Evolutionary conservation across 495 filamentous ascomycete genomes (phyloP).

Genomic region (Tuber melanosporum): DNA sequence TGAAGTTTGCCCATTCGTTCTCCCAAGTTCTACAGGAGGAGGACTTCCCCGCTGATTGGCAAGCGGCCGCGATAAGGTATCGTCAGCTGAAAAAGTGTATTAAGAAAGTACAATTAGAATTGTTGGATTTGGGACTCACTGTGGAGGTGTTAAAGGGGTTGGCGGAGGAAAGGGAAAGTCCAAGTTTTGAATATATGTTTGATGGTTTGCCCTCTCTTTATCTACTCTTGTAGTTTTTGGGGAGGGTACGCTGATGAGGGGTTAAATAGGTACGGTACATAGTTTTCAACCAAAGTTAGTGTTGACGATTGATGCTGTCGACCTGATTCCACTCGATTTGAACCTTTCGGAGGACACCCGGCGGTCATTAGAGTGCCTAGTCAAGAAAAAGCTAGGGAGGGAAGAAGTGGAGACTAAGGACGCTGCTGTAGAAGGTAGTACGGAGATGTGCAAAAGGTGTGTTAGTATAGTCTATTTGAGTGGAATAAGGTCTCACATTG

Average conservation of each 20-base stretch:
- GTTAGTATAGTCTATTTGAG: not conserved
- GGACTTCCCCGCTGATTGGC: slow-evolving; percentile 59
- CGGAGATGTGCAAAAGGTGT: not conserved
- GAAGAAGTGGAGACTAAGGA: slow-evolving; percentile 23
- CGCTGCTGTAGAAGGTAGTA: not conserved
- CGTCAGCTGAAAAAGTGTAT: slow-evolving; percentile 69
- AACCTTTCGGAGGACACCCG: slow-evolving; percentile 52
- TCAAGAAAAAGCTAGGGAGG: slow-evolving; percentile 30
- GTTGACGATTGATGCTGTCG: slow-evolving; percentile 51
- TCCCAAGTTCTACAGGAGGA: slow-evolving; percentile 53
- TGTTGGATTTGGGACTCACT: slow-evolving; percentile 56
- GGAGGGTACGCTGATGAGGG: not conserved
- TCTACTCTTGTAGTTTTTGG: slow-evolving; percentile 16
- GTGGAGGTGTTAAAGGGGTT: slow-evolving; percentile 54
- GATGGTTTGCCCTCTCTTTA: slow-evolving; percentile 42
- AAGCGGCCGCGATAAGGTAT: slow-evolving; percentile 64
- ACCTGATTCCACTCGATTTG: slow-evolving; percentile 51
- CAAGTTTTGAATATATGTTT: slow-evolving; percentile 47
- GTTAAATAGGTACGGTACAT: slow-evolving; percentile 39
- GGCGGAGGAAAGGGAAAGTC: slow-evolving; percentile 42
- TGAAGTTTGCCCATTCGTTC: slow-evolving; percentile 73
- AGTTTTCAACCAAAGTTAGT: slow-evolving; percentile 55
- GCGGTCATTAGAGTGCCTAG: slow-evolving; percentile 50
- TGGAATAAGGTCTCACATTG: not conserved
- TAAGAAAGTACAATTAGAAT: slow-evolving; percentile 58